A percentile compares a stretch with the other conserved stretches of the same genome.
Conservation (phyloP, 108 stramenopile species). For the Cyclotella choctawhatcheeana region DNA sequence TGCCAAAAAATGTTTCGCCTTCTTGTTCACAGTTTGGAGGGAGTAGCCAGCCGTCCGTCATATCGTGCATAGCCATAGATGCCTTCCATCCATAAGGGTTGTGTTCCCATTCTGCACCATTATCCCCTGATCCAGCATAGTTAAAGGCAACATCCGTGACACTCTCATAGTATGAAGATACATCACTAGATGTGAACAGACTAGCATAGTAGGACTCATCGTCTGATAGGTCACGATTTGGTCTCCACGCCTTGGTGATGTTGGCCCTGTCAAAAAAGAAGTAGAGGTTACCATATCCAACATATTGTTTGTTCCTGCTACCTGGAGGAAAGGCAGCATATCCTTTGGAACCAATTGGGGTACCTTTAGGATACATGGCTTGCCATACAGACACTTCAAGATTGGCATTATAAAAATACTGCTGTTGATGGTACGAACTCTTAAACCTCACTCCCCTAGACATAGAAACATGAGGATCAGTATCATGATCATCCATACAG, state of each 20-base stretch:
- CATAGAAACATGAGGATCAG: constrained; percentile 93
- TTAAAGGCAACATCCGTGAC: constrained; percentile 61
- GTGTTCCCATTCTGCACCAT: constrained; percentile 67
- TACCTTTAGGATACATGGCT: constrained; percentile 90
- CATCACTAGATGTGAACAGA: constrained; percentile 50
- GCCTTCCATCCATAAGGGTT: constrained; percentile 86
- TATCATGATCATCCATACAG: constrained; percentile 93
- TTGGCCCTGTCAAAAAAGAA: constrained; percentile 93
- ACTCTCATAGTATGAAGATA: constrained; percentile 61
- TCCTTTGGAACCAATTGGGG: constrained; percentile 78
- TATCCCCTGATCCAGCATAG: constrained; percentile 60
- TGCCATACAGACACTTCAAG: constrained; percentile 93
- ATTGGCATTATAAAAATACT: constrained; percentile 79
- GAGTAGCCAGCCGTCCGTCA: constrained; percentile 93
- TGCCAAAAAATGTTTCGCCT: constrained; percentile 91
- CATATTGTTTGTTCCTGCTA: constrained; percentile 62
- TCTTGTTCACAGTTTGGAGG: constrained; percentile 89
- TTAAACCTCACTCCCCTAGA: constrained; percentile 90
- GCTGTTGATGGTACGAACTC: constrained; percentile 70
- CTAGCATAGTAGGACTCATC: constrained; percentile 76
- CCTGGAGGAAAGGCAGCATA: constrained; percentile 82
- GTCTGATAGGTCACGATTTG: constrained; percentile 66
- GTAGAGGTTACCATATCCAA: constrained; percentile 90
- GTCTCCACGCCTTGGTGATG: constrained; percentile 83
- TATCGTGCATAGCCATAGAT: constrained; percentile 81